These are phyloP conservation scores for Rubroboletus pulcherrimus DNA, from an alignment of 768 basidiomycete species.

Conservation along the genomic window DNA sequence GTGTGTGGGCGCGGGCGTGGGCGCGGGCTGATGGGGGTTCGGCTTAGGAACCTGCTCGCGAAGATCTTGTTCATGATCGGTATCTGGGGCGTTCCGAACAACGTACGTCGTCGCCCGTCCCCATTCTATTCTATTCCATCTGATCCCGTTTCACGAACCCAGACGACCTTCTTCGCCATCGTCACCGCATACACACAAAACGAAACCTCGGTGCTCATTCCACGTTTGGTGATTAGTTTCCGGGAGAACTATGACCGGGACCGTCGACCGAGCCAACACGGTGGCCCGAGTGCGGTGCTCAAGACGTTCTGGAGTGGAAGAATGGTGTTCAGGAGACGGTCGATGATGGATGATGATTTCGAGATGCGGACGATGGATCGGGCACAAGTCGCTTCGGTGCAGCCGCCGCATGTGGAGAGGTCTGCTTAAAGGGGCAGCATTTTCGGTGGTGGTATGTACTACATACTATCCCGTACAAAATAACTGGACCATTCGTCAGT, in stretches of 20 bases:
- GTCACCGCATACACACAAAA: conserved; percentile 18
- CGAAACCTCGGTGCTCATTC: conserved; percentile 15
- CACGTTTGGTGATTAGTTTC: conserved; percentile 21
- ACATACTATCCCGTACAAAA: background rate
- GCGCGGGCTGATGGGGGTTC: background rate
- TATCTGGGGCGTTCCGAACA: conserved; percentile 10
- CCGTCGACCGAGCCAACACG: background rate
- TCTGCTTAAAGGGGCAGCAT: background rate
- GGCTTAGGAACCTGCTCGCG: conserved; percentile 13
- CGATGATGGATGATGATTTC: conserved; percentile 4
- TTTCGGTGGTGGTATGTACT: no score
- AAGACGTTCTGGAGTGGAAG: conserved; percentile 1
- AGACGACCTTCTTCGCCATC: conserved; percentile 4
- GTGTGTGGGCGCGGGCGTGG: no score
- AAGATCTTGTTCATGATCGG: conserved; percentile 16
- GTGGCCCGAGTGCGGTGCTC: background rate
- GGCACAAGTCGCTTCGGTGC: background rate
- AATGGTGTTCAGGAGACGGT: conserved; percentile 8
- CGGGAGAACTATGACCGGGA: conserved; percentile 12
- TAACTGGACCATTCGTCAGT: no score
- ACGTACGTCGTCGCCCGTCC: background rate
- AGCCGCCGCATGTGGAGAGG: background rate
- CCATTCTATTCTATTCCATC: background rate
- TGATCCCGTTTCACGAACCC: background rate
- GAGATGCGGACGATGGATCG: background rate